Conservation (phyloP, 2,329 filamentous ascomycete genomes). For the Trichoderma arundinaceum region DNA sequence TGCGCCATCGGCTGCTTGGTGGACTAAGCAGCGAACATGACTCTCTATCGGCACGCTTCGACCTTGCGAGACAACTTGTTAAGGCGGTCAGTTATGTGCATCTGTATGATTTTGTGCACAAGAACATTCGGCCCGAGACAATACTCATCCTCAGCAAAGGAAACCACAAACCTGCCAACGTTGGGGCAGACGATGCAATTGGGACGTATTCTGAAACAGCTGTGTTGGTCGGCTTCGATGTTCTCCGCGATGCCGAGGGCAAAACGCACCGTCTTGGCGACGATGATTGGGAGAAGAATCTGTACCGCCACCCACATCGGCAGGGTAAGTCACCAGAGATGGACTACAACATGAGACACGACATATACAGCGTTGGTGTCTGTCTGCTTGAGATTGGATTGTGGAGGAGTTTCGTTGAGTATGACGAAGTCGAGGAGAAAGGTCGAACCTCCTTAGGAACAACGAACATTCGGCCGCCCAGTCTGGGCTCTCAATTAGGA, state of each 20-base stretch:
- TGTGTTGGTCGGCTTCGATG: slow-evolving; percentile 32
- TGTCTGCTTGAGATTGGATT: slow-evolving; percentile 51
- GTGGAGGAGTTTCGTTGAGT: slow-evolving; percentile 46
- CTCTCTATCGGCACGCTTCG: slow-evolving; percentile 43
- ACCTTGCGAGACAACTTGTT: slow-evolving; percentile 43
- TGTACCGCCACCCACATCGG: slow-evolving; percentile 57
- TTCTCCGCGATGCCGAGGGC: slow-evolving; percentile 31
- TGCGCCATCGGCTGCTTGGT: slow-evolving; percentile 11
- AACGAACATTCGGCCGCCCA: background rate
- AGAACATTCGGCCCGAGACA: slow-evolving; percentile 52
- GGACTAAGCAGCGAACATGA: slow-evolving; percentile 6
- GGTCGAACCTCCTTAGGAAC: background rate
- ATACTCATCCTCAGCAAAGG: slow-evolving; percentile 43
- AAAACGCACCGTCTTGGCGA: slow-evolving; percentile 25
- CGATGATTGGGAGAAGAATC: slow-evolving; percentile 39
- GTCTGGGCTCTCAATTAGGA: background rate
- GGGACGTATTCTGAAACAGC: background rate
- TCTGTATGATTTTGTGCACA: slow-evolving; percentile 52
- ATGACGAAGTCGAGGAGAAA: slow-evolving; percentile 16
- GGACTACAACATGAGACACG: slow-evolving; percentile 55
- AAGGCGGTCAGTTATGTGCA: slow-evolving; percentile 44
- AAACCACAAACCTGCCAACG: background rate
- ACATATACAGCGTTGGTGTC: slow-evolving; percentile 54
- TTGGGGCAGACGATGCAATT: background rate
- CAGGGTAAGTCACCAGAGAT: slow-evolving; percentile 47